A percentile compares a stretch with the other conserved stretches of the same genome.
Conservation (phyloP, 2,329 filamentous ascomycete species). For the Daldinia sp. region DNA sequence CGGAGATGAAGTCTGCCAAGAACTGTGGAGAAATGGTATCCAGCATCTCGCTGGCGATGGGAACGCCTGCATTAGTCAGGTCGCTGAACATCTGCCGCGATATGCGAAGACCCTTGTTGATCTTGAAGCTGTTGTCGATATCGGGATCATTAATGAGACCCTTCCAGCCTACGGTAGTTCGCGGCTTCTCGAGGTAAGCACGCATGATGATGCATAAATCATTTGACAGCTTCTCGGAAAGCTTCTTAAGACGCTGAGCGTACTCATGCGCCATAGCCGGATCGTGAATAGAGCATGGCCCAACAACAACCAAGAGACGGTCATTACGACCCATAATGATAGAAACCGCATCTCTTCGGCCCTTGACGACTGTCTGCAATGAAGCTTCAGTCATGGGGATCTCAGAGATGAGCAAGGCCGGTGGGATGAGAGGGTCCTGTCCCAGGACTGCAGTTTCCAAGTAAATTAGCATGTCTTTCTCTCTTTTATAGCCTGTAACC, state of each 20-base stretch:
- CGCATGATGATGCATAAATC: constrained; percentile 97
- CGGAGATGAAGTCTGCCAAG: constrained; percentile 93
- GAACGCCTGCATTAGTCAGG: constrained; percentile 87
- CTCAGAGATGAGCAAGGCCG: constrained; percentile 86
- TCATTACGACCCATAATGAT: constrained; percentile 85
- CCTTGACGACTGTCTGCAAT: constrained; percentile 76
- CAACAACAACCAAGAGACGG: constrained; percentile 92
- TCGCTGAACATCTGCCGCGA: constrained; percentile 95
- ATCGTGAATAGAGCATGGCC: constrained; percentile 98
- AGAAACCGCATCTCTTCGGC: constrained; percentile 74
- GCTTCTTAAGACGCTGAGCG: constrained; percentile 78
- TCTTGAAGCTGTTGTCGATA: constrained; percentile 96
- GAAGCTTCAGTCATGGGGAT: constrained; percentile 77
- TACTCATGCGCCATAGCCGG: constrained; percentile 90
- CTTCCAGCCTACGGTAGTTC: constrained; percentile 99
- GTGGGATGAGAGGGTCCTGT: constrained; percentile 93
- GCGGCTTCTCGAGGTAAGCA: constrained; percentile 98
- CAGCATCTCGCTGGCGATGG: constrained; percentile 97
- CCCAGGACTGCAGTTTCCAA: constrained; percentile 75
- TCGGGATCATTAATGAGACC: constrained; percentile 99
- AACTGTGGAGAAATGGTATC: constrained; percentile 99
- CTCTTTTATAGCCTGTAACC: constrained; percentile 10
- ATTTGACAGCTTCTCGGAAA: constrained; percentile 82
- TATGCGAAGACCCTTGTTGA: constrained; percentile 96
- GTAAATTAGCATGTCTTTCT: constrained; percentile 49